Percentiles rank a stretch among this genome's conserved stretches.
Conservation (phyloP, 1,284 basidiomycete species). For the Cutaneotrichosporon arboriforme region DNA sequence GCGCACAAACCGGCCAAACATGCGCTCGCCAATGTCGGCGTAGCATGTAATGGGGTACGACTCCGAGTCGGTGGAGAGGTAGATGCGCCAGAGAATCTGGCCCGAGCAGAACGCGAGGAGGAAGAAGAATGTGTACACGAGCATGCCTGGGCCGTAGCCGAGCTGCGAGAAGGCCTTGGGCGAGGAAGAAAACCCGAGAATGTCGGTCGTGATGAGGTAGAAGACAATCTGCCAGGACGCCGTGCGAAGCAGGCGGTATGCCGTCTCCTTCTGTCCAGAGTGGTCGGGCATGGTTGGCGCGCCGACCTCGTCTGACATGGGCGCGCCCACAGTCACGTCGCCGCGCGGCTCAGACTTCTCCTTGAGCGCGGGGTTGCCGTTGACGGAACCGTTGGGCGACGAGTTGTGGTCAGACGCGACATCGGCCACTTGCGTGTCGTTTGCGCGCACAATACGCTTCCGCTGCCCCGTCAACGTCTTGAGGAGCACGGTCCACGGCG, state of each 20-base stretch:
- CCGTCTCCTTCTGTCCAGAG: background rate
- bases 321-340: background rate
- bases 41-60: slow-evolving; percentile 15
- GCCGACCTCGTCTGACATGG: background rate
- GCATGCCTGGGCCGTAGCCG: slow-evolving; percentile 25
- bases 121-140: slow-evolving; percentile 20
- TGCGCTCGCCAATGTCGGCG: slow-evolving; percentile 18
- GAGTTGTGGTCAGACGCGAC: background rate
- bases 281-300: no score
- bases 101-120: slow-evolving; percentile 14
- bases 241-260: slow-evolving; percentile 12
- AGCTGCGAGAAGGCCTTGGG: slow-evolving; percentile 33
- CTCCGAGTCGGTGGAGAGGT: slow-evolving; percentile 19
- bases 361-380: background rate
- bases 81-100: slow-evolving; percentile 19
- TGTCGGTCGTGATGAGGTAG: slow-evolving; percentile 20
- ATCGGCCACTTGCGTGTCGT: background rate
- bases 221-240: slow-evolving; percentile 18
- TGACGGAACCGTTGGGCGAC: background rate
- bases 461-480: slow-evolving; percentile 4
- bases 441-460: slow-evolving; percentile 1
- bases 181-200: slow-evolving; percentile 41
- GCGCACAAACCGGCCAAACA: slow-evolving; percentile 5
- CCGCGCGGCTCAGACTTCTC: background rate
- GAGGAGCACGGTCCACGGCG: slow-evolving; percentile 8